Evolutionary conservation across 164 flowering plant species (phyloP), one percentile per base, ranked within the genome.

Genomic region (Chimonanthus praecox): DNA sequence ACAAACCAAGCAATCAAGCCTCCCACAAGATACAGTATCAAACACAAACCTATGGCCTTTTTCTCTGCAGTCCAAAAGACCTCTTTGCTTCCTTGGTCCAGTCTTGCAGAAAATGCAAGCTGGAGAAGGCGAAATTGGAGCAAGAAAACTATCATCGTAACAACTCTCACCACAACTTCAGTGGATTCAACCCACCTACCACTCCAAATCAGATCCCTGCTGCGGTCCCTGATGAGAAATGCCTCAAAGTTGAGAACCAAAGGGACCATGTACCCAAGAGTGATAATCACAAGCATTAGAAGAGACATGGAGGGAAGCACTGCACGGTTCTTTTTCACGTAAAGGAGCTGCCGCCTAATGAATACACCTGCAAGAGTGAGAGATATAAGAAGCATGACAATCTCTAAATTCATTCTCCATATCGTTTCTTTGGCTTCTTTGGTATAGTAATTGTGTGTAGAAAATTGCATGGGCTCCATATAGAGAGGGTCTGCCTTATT

Each of bases 371-470:
- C 72, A 18, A 88, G 73, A 3, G 94, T 87, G 77, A 83, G 85
- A 5, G 94, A 83, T 58, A 86, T 75, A 72, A 90, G 79, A 67
- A 81, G 87, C 87, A 88, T 79, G 54, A 70, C 74, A 64, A 83
- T 82, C 85, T 91, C 94, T 49, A 83, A 58, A 76, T 88, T 91
- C 88, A 88, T 80, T 72, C 89, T 83, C 86, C 81, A 79, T 45
- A 86, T 66, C 2, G 84, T 80, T 47, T 72, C 16, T 61, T 43
- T 68, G 1, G 82, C 82, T 33, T 67, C 77, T 0, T 0, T 6
- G 7, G 4, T 44, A 20, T 73, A 79, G 18, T 74, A 62, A 6
- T 80, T 47, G 67, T 48, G 33, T 44, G 89, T 71, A 4, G 81
- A 66, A 44, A 90, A 20, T 13, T 79, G 77, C 20, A 89, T 67